These are phyloP conservation scores for Ogataea neopini DNA, from an alignment of 805 yeast genomes.

Conservation along the genomic window DNA sequence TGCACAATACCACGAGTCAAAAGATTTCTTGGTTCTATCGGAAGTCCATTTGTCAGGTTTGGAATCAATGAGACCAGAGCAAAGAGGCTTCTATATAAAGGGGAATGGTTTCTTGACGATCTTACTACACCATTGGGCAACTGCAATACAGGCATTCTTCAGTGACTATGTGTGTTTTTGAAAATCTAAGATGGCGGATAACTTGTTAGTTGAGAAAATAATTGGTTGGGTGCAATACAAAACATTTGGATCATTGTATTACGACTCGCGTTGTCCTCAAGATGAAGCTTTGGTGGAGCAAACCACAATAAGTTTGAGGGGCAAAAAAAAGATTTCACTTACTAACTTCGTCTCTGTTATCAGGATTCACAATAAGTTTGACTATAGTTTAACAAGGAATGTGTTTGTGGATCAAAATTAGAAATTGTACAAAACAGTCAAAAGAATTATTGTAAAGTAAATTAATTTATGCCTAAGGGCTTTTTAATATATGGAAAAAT, in stretches of 20 bases:
- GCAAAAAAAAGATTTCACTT: background rate
- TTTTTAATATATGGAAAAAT: background rate
- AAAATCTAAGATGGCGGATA: background rate
- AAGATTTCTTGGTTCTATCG: constrained; percentile 19
- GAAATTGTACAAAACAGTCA: no score
- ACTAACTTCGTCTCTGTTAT: background rate
- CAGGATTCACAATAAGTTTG: background rate
- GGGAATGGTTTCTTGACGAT: background rate
- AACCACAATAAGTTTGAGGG: background rate
- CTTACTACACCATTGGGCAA: constrained; percentile 1
- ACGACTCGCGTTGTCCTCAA: background rate
- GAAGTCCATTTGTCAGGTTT: constrained; percentile 26
- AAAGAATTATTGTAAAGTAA: no score
- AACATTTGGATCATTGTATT: background rate
- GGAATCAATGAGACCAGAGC: constrained; percentile 28
- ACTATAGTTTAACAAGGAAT: no score
- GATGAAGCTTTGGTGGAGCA: background rate
- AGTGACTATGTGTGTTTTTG: background rate
- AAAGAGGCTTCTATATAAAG: constrained; percentile 16
- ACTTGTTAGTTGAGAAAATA: background rate
- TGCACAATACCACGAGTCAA: constrained; percentile 13
- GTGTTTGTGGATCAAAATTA: no score
- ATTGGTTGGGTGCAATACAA: no score
- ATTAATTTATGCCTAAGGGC: background rate
- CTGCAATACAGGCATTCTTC: background rate